Evolutionary conservation across 2,329 filamentous ascomycete species (phyloP), one percentile per base, ranked within the genome.

Genomic region (Tricladium varicosporioides): DNA sequence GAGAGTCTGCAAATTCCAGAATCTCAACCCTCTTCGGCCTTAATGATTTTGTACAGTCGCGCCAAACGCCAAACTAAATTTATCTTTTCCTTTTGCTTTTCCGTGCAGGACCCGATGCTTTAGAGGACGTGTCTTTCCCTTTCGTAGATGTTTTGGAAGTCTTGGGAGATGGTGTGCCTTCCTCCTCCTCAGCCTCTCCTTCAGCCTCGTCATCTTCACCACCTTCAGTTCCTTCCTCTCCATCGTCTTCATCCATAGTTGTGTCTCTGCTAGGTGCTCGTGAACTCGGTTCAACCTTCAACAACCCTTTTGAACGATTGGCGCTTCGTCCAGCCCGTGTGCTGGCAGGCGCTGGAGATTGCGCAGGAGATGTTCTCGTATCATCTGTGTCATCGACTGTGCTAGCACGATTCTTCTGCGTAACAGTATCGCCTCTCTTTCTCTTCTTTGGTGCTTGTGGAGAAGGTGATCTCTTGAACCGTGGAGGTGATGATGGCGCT

Each of bases 321-420:
- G 56, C 59, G 18, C 63, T 63, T 54, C 68, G 62, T 16, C 63
- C 66, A 27, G 64, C 53, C 36, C 69, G 56, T n/a, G 61, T 77
- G 67, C 1, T 73, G 56, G 78, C 74, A 9, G 74, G 76, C 16
- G 74, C 69, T 63, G 58, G 71, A 60, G 54, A 72, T 67, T 53
- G 75, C 51, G 74, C 75, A 36, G 73, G 72, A n/a, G 74, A 72
- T 4, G 72, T 77, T 46, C 76, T 65, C 18, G 65, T 74, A 43
- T 75, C 75, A 60, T 82, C 79, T 1, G 79, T 80, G 54, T 81
- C 79, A 2, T 80, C 79, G n/a, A 81, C 74, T 5, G 79, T 81
- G 60, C 78, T 80, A 32, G 63, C 70, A 61, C 76, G 68, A 40
- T 72, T 70, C 27, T 70, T 70, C 48, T 49, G 42, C 15, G 70